Conservation (phyloP, 495 filamentous ascomycete species). For the Neurospora sp. region DNA sequence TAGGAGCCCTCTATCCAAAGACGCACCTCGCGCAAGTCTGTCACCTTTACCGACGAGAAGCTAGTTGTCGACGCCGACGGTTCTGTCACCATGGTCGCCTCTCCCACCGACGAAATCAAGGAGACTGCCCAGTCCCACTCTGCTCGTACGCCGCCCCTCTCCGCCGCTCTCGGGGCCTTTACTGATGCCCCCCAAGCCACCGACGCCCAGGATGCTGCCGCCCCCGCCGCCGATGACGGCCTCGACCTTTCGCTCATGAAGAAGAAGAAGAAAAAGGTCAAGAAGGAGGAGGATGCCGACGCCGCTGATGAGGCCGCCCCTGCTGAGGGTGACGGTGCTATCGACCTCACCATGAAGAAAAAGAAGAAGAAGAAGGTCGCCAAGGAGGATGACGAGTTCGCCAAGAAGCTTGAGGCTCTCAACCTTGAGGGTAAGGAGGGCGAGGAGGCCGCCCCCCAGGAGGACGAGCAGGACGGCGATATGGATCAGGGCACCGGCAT, state of each 20-base stretch:
- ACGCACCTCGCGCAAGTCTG: constrained; percentile 63
- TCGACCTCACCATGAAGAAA: constrained; percentile 73
- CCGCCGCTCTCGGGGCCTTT: constrained; percentile 39
- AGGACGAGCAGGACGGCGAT: constrained; percentile 52
- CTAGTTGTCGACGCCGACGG: constrained; percentile 81
- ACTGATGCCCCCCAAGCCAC: constrained; percentile 40
- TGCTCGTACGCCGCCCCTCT: constrained; percentile 48
- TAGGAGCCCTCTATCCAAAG: constrained; percentile 41
- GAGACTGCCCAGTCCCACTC: constrained; percentile 65
- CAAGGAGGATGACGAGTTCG: constrained; percentile 52
- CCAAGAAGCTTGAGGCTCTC: constrained; percentile 51
- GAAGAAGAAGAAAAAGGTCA: constrained; percentile 73
- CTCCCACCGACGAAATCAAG: constrained; percentile 52
- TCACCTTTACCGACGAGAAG: constrained; percentile 77
- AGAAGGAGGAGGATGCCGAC: constrained; percentile 58
- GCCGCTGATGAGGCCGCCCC: constrained; percentile 36
- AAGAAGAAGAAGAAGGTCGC: constrained; percentile 90
- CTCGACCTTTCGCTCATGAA: constrained; percentile 37
- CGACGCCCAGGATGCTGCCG: constrained; percentile 37
- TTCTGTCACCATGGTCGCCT: constrained; percentile 54
- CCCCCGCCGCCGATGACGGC: constrained; percentile 40
- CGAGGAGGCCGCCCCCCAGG: constrained; percentile 34
- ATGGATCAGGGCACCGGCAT: constrained; percentile 86
- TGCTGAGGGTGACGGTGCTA: constrained; percentile 18
- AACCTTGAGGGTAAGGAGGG: constrained; percentile 71